Percentiles rank a stretch among this genome's conserved stretches.
These are phyloP conservation scores for Tetramitus jugosus DNA, from an alignment of 208 protist genomes.

Conservation along the genomic window DNA sequence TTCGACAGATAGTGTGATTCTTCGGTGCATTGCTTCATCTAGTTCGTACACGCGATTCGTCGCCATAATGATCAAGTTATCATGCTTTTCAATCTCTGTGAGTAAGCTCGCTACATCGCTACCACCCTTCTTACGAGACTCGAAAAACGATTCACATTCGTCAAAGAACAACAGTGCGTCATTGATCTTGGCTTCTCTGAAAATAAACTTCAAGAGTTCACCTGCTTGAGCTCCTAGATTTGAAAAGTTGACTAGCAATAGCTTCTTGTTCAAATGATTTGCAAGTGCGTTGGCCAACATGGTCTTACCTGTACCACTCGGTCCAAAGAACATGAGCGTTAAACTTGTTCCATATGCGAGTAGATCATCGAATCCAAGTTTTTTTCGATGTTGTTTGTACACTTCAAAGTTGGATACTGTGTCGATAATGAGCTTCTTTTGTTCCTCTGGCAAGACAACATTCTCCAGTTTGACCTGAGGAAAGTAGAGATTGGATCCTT, in stretches of 20 bases:
- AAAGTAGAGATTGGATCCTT: conserved; percentile 66
- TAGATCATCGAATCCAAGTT: conserved; percentile 61
- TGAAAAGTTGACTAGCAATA: conserved; percentile 69
- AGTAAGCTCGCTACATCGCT: conserved; percentile 65
- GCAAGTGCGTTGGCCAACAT: conserved; percentile 82
- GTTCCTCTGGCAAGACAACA: conserved; percentile 63
- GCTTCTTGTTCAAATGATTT: conserved; percentile 57
- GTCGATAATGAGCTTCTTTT: conserved; percentile 63
- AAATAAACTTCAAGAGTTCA: conserved; percentile 72
- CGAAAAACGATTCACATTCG: conserved; percentile 79
- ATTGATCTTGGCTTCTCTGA: conserved; percentile 75
- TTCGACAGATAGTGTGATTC: conserved; percentile 29
- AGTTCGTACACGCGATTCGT: conserved; percentile 67
- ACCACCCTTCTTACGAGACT: conserved; percentile 41
- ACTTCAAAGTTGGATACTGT: conserved; percentile 71
- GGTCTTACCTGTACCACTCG: conserved; percentile 78
- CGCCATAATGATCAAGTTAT: conserved; percentile 72
- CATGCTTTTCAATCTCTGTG: conserved; percentile 75
- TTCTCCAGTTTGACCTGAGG: conserved; percentile 60
- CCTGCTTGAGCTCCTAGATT: conserved; percentile 57
- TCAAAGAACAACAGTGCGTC: conserved; percentile 84
- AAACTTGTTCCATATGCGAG: conserved; percentile 55
- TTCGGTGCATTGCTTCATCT: conserved; percentile 34
- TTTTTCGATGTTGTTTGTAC: conserved; percentile 62
- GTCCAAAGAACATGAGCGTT: conserved; percentile 78